Evolutionary conservation across 2,329 filamentous ascomycete genomes (phyloP).

Genomic region (Seiridium cupressi): DNA sequence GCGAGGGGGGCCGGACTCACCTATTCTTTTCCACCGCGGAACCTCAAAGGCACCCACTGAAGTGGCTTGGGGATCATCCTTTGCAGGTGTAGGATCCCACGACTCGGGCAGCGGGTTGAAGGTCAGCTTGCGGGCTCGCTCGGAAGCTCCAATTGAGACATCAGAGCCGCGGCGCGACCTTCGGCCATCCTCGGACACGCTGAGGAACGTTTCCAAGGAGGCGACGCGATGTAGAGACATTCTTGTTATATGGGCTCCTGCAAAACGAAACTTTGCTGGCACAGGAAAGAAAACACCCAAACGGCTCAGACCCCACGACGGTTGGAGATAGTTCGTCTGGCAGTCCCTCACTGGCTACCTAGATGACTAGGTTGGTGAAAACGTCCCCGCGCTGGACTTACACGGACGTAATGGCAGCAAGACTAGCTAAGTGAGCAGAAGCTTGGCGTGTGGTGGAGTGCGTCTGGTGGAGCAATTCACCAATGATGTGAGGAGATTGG

Average conservation of each 20-base stretch:
- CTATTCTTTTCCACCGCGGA: slow-evolving; percentile 50
- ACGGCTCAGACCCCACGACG: no score
- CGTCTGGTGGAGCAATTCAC: no score
- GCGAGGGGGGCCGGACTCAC: slow-evolving; percentile 32
- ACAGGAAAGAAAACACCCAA: no score
- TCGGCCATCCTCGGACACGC: slow-evolving; percentile 30
- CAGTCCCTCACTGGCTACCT: no score
- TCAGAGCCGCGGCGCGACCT: slow-evolving; percentile 36
- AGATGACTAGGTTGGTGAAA: no score
- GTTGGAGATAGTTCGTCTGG: no score
- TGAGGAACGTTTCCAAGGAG: slow-evolving; percentile 52
- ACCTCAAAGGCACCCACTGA: slow-evolving; percentile 54
- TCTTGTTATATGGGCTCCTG: slow-evolving; percentile 6
- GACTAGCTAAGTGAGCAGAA: no score
- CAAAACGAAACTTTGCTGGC: no score
- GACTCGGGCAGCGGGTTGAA: slow-evolving; percentile 55
- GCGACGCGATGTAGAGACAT: slow-evolving; percentile 55
- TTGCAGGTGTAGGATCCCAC: slow-evolving; percentile 42
- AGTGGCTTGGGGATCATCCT: slow-evolving; percentile 34
- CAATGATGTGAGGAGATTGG: no score
- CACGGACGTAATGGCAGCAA: no score
- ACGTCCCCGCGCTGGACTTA: no score
- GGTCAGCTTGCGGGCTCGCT: slow-evolving; percentile 46
- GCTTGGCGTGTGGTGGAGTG: no score
- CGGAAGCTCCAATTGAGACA: slow-evolving; percentile 42